Conservation (phyloP, 164 flowering plant genomes). For the Magnolia sinica region DNA sequence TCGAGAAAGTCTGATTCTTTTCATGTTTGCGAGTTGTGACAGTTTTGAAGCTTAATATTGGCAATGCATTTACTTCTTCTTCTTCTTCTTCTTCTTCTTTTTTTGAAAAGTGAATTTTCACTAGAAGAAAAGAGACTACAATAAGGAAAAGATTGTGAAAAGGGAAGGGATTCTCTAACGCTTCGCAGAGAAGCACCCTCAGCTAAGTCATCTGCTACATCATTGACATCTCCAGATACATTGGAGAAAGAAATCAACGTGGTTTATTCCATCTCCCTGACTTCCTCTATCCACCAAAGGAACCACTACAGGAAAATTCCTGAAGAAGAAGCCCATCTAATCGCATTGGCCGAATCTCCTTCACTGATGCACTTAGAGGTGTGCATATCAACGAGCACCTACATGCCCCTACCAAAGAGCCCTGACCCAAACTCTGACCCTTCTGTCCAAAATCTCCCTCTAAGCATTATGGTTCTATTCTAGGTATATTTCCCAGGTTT, state of each 20-base stretch:
- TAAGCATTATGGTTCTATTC: background rate
- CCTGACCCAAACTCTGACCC: no score
- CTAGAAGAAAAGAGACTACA: no score
- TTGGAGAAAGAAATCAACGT: background rate
- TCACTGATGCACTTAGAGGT: no score
- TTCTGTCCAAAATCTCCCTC: background rate
- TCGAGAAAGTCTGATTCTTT: background rate
- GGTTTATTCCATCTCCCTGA: background rate
- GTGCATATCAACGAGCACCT: no score
- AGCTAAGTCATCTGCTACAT: background rate
- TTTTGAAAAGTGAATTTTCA: no score
- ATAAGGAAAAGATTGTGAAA: background rate
- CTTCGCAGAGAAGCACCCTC: background rate
- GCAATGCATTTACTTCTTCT: background rate
- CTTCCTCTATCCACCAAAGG: no score
- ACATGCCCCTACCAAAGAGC: no score
- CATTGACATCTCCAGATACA: background rate
- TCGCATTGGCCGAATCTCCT: no score
- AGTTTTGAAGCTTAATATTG: background rate
- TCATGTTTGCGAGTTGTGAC: background rate
- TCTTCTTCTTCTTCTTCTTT: no score
- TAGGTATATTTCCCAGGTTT: no score
- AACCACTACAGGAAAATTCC: no score
- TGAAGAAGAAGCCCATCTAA: no score
- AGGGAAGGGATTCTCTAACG: background rate